Evolutionary conservation across 2,329 filamentous ascomycete species (phyloP).

Genomic region (Pseudogymnoascus sp.): DNA sequence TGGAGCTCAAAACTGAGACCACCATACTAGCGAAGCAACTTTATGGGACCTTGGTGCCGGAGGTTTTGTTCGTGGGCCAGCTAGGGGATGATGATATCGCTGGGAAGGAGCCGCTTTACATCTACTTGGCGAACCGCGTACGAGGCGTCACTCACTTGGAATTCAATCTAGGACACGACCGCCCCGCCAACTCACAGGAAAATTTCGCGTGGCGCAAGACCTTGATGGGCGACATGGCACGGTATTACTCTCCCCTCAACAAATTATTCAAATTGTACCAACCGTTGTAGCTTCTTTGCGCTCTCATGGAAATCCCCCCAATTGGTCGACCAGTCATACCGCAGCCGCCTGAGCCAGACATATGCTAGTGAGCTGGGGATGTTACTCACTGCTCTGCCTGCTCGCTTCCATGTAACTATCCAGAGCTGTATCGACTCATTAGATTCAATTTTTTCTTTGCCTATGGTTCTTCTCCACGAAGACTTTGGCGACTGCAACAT

Average conservation of each 20-base stretch:
- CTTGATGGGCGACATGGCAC: slow-evolving; percentile 31
- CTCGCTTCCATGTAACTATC: slow-evolving; percentile 30
- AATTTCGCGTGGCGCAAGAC: slow-evolving; percentile 30
- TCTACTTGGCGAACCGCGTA: slow-evolving; percentile 33
- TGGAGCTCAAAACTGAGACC: slow-evolving; percentile 29
- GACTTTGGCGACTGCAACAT: slow-evolving; percentile 36
- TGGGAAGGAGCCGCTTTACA: slow-evolving; percentile 29
- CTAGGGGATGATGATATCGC: slow-evolving; percentile 21
- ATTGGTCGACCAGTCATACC: slow-evolving; percentile 23
- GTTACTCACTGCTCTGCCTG: slow-evolving; percentile 29
- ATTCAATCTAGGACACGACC: slow-evolving; percentile 31
- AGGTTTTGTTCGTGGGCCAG: slow-evolving; percentile 26
- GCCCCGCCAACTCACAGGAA: slow-evolving; percentile 31
- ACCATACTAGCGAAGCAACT: slow-evolving; percentile 25
- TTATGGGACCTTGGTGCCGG: slow-evolving; percentile 28
- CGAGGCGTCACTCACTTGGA: slow-evolving; percentile 32
- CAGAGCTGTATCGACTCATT: slow-evolving; percentile 28
- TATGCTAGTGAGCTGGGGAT: slow-evolving; percentile 29
- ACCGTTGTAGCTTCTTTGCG: slow-evolving; percentile 33
- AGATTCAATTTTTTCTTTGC: slow-evolving; percentile 31
- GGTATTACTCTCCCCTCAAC: neutral
- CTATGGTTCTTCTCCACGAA: slow-evolving; percentile 34
- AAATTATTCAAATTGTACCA: neutral
- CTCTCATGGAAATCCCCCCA: slow-evolving; percentile 33
- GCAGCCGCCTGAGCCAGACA: slow-evolving; percentile 20